phyloP scores from a whole-genome alignment of 495 filamentous ascomycete species.

The Chaetomium cochliodes region DNA sequence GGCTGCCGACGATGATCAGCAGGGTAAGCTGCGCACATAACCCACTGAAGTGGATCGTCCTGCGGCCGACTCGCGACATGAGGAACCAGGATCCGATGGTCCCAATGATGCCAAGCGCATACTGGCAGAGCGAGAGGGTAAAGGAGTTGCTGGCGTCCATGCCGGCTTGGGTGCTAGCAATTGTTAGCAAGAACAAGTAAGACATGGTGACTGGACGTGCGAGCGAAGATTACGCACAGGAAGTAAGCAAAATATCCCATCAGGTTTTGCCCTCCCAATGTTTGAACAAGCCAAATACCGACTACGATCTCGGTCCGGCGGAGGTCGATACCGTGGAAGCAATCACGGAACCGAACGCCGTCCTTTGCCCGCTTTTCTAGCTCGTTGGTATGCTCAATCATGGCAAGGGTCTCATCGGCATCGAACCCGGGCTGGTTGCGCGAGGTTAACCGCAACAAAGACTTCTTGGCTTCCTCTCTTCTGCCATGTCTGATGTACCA shows the following conservation, averaged over 20 bases:
- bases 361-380: constrained; percentile 58
- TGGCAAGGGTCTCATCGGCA: constrained; percentile 62
- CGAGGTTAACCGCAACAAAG: constrained; percentile 59
- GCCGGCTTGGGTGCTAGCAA: constrained; percentile 55
- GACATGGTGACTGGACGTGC: too few relatives aligned
- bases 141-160: constrained; percentile 56
- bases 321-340: constrained; percentile 64
- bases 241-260: constrained; percentile 72
- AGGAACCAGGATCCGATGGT: constrained; percentile 54
- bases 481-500: constrained; percentile 64
- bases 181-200: background rate
- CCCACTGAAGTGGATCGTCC: constrained; percentile 52
- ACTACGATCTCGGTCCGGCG: constrained; percentile 66
- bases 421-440: constrained; percentile 55
- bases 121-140: constrained; percentile 39
- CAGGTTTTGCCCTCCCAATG: constrained; percentile 63
- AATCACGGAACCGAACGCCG: constrained; percentile 61
- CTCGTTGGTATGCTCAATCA: constrained; percentile 70
- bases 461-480: constrained; percentile 54
- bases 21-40: constrained; percentile 39
- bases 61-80: constrained; percentile 49
- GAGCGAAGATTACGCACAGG: constrained; percentile 30
- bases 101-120: constrained; percentile 52
- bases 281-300: constrained; percentile 67
- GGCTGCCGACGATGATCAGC: constrained; percentile 41